These are phyloP conservation scores for Pseudonitzschia multistriata DNA, from an alignment of 108 stramenopile genomes.

Conservation along the genomic window DNA sequence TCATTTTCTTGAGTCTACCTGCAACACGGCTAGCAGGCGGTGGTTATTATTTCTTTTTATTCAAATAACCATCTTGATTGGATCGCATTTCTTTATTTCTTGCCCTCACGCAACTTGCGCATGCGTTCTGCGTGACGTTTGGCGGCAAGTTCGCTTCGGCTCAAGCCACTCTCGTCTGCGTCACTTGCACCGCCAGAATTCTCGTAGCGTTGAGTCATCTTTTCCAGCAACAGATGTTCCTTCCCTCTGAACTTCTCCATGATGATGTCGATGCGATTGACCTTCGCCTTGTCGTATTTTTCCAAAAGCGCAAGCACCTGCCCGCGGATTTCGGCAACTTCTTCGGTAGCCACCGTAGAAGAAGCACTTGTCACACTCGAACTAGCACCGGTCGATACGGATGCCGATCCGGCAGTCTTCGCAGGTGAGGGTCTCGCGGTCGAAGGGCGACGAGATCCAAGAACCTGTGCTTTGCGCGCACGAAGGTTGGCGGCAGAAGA, in stretches of 20 bases:
- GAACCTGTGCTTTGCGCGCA: constrained; percentile 59
- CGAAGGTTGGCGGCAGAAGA: constrained; percentile 55
- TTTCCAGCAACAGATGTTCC: constrained; percentile 74
- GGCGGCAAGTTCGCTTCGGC: constrained; percentile 66
- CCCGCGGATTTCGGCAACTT: constrained; percentile 54
- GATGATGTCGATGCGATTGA: constrained; percentile 78
- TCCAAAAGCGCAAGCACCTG: constrained; percentile 72
- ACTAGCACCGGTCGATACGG: constrained; percentile 4
- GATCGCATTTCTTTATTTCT: neutral
- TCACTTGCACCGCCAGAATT: constrained; percentile 24
- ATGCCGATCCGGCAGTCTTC: constrained; percentile 21
- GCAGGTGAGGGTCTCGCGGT: constrained; percentile 11
- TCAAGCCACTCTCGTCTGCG: constrained; percentile 32
- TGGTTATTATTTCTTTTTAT: neutral
- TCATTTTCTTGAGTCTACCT: constrained; percentile 1
- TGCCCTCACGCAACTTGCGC: constrained; percentile 47
- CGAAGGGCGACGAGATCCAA: constrained; percentile 34
- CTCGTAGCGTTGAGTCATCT: constrained; percentile 84
- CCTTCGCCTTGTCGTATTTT: constrained; percentile 79
- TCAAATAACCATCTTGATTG: neutral
- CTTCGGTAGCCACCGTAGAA: constrained; percentile 29
- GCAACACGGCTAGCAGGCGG: neutral
- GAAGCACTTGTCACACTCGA: constrained; percentile 26
- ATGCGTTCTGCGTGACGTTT: constrained; percentile 81
- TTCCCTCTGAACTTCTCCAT: constrained; percentile 90